Conservation (phyloP, 2,329 filamentous ascomycete genomes). For the Aureobasidium subglaciale region DNA sequence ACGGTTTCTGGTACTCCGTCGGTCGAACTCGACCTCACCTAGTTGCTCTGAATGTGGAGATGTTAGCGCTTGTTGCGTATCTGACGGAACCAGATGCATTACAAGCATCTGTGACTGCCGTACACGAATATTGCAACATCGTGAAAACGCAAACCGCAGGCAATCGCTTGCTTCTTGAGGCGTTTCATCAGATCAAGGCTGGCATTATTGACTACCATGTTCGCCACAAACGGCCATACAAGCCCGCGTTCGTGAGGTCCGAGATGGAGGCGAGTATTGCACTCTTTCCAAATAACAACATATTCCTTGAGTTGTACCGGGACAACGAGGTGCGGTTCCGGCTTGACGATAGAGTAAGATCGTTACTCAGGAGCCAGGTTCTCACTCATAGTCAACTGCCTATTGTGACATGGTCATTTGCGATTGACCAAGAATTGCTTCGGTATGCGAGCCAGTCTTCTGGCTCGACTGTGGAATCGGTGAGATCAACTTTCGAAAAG, state of each 20-base stretch:
- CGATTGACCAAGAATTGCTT: conserved; percentile 48
- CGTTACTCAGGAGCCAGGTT: conserved; percentile 45
- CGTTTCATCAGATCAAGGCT: conserved; percentile 61
- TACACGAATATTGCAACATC: conserved; percentile 38
- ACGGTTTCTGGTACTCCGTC: conserved; percentile 50
- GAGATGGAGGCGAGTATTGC: conserved; percentile 54
- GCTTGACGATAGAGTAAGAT: conserved; percentile 70
- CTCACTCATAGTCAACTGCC: conserved; percentile 26
- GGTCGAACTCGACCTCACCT: conserved; percentile 42
- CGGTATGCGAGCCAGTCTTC: conserved; percentile 30
- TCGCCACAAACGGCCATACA: conserved; percentile 56
- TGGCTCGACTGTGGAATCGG: conserved; percentile 23
- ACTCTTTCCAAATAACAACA: conserved; percentile 66
- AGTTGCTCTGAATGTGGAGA: conserved; percentile 53
- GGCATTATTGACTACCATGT: conserved; percentile 61
- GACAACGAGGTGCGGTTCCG: conserved; percentile 66
- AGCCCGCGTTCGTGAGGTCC: conserved; percentile 57
- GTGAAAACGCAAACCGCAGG: conserved; percentile 12
- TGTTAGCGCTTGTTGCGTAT: conserved; percentile 61
- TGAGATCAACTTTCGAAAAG: conserved; percentile 43
- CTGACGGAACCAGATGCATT: conserved; percentile 40
- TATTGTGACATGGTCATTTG: conserved; percentile 48
- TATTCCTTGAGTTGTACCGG: conserved; percentile 66
- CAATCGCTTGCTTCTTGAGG: conserved; percentile 39
- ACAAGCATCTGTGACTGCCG: conserved; percentile 31